Evolutionary conservation across 345 rosid species (phyloP).

Genomic region (Citropsis articulata): DNA sequence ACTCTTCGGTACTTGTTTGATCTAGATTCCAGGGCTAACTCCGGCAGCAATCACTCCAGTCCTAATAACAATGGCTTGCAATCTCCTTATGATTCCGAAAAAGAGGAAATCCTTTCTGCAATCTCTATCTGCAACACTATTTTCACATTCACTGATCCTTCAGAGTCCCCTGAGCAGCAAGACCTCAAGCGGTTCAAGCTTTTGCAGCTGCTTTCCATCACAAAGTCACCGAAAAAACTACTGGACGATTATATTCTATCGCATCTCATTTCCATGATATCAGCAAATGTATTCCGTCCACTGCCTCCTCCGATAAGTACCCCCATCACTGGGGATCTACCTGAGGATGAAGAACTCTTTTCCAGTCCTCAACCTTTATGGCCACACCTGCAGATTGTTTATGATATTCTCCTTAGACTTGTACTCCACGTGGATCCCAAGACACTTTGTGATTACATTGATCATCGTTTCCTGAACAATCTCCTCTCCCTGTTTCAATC

Average conservation of each 20-base stretch:
- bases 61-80: conserved; percentile 13
- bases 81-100: conserved; percentile 18
- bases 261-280: conserved; percentile 50
- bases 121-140: conserved; percentile 34
- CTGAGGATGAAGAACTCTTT: conserved; percentile 43
- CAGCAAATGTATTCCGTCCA: conserved; percentile 53
- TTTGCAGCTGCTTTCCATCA: conserved; percentile 35
- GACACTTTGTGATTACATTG: conserved; percentile 34
- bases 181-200: conserved; percentile 50
- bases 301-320: conserved; percentile 39
- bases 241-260: conserved; percentile 25
- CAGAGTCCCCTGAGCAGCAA: conserved; percentile 49
- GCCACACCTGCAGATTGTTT: conserved; percentile 54
- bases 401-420: conserved; percentile 44
- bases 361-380: conserved; percentile 35
- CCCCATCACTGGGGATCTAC: conserved; percentile 18
- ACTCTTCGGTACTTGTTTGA: conserved; percentile 39
- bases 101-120: conserved; percentile 33
- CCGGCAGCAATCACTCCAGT: conserved; percentile 1
- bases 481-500: conserved; percentile 54
- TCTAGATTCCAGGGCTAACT: conserved; percentile 25
- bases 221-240: conserved; percentile 33
- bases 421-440: conserved; percentile 37
- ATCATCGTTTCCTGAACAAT: conserved; percentile 36
- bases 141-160: conserved; percentile 48